Conservation (phyloP, 352 stramenopile species). For the Globisporangium nodosum region DNA sequence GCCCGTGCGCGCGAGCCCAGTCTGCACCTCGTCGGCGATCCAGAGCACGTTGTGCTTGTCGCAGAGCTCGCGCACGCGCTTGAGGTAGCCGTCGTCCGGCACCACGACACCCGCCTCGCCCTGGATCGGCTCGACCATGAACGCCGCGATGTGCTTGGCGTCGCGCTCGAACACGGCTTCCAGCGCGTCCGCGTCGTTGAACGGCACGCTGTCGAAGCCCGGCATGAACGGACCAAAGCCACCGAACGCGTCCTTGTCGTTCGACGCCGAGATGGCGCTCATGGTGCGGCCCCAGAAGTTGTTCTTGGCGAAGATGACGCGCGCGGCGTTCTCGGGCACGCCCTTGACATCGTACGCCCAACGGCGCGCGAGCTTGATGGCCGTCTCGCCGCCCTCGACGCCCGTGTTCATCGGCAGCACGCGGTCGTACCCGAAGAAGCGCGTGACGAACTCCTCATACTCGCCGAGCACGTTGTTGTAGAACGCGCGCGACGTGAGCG, state of each 20-base stretch:
- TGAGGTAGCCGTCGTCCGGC: slow-evolving; percentile 95
- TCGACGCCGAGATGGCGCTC: slow-evolving; percentile 94
- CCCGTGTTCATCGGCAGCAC: slow-evolving; percentile 99
- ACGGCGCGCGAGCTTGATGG: slow-evolving; percentile 94
- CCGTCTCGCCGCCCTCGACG: slow-evolving; percentile 98
- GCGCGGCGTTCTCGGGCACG: slow-evolving; percentile 87
- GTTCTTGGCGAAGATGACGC: slow-evolving; percentile 95
- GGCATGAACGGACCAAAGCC: slow-evolving; percentile 98
- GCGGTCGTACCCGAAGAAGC: slow-evolving; percentile 96
- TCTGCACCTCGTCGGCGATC: slow-evolving; percentile 99
- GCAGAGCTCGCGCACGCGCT: slow-evolving; percentile 87
- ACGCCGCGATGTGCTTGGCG: slow-evolving; percentile 91
- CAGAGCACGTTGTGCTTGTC: slow-evolving; percentile 98
- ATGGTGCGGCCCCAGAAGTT: slow-evolving; percentile 99
- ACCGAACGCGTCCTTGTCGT: slow-evolving; percentile 82
- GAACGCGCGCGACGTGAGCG: slow-evolving; percentile 97
- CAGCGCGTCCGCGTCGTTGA: slow-evolving; percentile 91
- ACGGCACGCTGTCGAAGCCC: slow-evolving; percentile 90
- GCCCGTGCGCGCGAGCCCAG: slow-evolving; percentile 95
- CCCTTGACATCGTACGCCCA: slow-evolving; percentile 99
- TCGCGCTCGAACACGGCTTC: slow-evolving; percentile 78
- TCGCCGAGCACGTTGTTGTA: slow-evolving; percentile 97
- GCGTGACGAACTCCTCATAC: slow-evolving; percentile 97
- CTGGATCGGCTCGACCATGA: slow-evolving; percentile 99
- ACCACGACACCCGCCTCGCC: slow-evolving; percentile 98